Evolutionary conservation across 495 filamentous ascomycete species (phyloP), one percentile per base, ranked within the genome.

Genomic region (Cercophora scortea): DNA sequence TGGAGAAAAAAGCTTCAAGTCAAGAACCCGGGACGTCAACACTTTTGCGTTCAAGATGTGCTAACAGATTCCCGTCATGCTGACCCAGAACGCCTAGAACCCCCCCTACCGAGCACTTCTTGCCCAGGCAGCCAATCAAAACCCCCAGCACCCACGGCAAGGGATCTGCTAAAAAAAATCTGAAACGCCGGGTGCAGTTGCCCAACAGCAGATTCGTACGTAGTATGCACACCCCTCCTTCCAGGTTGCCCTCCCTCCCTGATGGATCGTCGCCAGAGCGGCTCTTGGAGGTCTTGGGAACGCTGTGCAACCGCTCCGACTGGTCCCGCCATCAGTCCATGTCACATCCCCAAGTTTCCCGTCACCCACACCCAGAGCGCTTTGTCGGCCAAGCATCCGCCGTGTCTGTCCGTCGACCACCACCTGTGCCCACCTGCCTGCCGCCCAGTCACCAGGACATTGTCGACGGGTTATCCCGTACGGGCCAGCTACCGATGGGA

Each of bases 11-110:
- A 11, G 11, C 15, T 17, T n/a, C n/a, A n/a, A n/a, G n/a, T 44
- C 45, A 36, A 15, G 38, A 15, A 40, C 47, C 49, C 50, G 50
- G 39, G 51, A 47, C 50, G 48, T 53, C 50, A 38, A 42, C 57
- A n/a, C n/a, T n/a, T n/a, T 5, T 2, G 39, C 32, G 36, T 48
- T 54, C 44, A 59, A 53, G 49, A 55, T 50, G 46, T 47, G 49
- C 42, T 55, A 50, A 56, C 42, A 47, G 35, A 50, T 55, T 49
- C n/a, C n/a, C n/a, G n/a, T n/a, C 45, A 59, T 59, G 52, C 52
- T 39, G 39, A 34, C 35, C 34, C 39, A 19, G n/a, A n/a, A n/a
- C n/a, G n/a, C n/a, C n/a, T n/a, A 10, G 8, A 11, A 35, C 47
- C 35, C 15, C 35, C 15, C 32, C 17, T 49, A 8, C n/a, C 16